A percentile compares a stretch with the other conserved stretches of the same genome.
These are phyloP conservation scores for Chaetomium sp. DNA, from an alignment of 2,329 filamentous ascomycete species.

Conservation along the genomic window DNA sequence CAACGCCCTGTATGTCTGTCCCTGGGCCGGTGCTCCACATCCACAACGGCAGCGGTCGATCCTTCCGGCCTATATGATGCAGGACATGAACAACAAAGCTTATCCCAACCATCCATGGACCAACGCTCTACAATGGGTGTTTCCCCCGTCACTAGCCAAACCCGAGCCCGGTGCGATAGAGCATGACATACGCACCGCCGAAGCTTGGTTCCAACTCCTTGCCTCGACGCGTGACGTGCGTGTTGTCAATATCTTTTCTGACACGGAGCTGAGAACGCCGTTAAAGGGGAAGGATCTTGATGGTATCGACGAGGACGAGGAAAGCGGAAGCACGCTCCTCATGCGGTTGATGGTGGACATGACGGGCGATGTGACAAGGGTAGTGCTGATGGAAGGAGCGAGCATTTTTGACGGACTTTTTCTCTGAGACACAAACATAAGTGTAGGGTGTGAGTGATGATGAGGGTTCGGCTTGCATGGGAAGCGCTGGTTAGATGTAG, in stretches of 20 bases:
- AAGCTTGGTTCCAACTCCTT: neutral
- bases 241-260: neutral
- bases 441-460: neutral
- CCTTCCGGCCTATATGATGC: too few relatives aligned
- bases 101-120: constrained; percentile 1
- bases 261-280: too few relatives aligned
- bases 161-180: neutral
- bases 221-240: neutral
- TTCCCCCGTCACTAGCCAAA: neutral
- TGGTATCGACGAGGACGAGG: neutral
- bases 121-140: constrained; percentile 8
- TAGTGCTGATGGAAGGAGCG: constrained; percentile 10
- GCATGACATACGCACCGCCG: neutral
- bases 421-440: neutral
- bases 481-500: neutral
- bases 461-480: neutral
- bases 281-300: neutral
- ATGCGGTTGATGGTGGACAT: constrained; percentile 7
- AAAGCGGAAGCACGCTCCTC: neutral
- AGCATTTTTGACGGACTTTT: constrained; percentile 4
- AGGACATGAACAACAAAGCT: too few relatives aligned
- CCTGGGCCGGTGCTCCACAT: neutral
- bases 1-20: neutral
- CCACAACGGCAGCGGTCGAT: neutral
- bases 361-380: constrained; percentile 2